Evolutionary conservation across 1,284 basidiomycete genomes (phyloP).

Genomic region (Boletus nobilissimus): DNA sequence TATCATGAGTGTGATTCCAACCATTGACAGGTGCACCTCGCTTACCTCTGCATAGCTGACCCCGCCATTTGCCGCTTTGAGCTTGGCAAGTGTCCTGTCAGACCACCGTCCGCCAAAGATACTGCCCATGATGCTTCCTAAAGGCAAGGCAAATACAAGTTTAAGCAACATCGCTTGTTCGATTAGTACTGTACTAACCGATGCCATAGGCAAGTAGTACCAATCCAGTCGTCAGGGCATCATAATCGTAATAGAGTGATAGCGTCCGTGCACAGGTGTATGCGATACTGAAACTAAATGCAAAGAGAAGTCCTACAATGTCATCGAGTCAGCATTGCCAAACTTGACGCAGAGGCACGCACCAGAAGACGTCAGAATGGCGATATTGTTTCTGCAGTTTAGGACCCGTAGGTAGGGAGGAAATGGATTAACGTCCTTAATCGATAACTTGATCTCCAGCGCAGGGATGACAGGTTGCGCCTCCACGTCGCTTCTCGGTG

Average conservation of each 20-base stretch:
- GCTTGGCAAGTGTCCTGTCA: constrained; percentile 67
- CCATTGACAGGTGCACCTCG: not conserved
- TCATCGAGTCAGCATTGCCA: constrained; percentile 69
- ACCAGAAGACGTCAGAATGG: constrained; percentile 39
- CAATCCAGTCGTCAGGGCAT: constrained; percentile 80
- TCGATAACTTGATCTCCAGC: constrained; percentile 28
- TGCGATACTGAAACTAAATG: constrained; percentile 72
- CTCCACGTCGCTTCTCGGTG: constrained; percentile 36
- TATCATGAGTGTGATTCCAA: not conserved
- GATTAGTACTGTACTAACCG: constrained; percentile 52
- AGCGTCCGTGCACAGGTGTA: constrained; percentile 83
- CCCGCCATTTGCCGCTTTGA: constrained; percentile 73
- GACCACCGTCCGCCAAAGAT: constrained; percentile 83
- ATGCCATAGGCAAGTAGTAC: constrained; percentile 80
- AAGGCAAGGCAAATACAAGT: not conserved
- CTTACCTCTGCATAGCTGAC: constrained; percentile 73
- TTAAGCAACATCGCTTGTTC: not conserved
- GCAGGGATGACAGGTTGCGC: constrained; percentile 24
- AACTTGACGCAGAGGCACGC: not conserved
- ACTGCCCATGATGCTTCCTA: constrained; percentile 75
- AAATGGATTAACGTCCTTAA: constrained; percentile 39
- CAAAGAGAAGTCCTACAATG: constrained; percentile 69
- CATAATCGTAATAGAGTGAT: constrained; percentile 71
- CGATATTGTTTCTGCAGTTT: constrained; percentile 33
- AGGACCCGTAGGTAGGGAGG: constrained; percentile 34